phyloP scores from a whole-genome alignment of 768 basidiomycete species.

The Boletus bicolor region DNA sequence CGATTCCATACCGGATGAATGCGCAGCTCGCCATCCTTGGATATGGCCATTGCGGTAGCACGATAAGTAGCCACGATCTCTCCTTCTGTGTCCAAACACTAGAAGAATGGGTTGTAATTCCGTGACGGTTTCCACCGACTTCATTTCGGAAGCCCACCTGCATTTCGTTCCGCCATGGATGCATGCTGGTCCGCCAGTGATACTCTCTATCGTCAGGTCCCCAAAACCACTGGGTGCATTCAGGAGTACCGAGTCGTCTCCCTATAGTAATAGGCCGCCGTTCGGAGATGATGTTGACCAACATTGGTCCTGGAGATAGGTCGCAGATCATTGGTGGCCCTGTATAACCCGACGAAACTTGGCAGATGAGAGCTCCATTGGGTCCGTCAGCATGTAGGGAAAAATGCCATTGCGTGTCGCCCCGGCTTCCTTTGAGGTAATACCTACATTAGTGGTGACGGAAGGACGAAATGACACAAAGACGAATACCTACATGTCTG shows the following conservation, averaged over 20 bases:
- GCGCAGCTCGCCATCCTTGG: slow-evolving; percentile 28
- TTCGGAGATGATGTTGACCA: slow-evolving; percentile 17
- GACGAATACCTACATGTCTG: slow-evolving; percentile 14
- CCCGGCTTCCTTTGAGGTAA: slow-evolving; percentile 19
- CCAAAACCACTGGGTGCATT: slow-evolving; percentile 21
- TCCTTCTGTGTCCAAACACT: slow-evolving; percentile 20
- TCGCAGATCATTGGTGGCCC: slow-evolving; percentile 13
- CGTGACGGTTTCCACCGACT: neutral
- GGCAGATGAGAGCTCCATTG: slow-evolving; percentile 19
- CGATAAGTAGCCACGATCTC: slow-evolving; percentile 29
- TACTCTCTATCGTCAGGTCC: slow-evolving; percentile 25
- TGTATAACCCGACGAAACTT: slow-evolving; percentile 20
- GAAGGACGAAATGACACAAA: neutral
- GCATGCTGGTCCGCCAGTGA: slow-evolving; percentile 15
- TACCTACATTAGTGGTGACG: slow-evolving; percentile 16
- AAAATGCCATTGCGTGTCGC: slow-evolving; percentile 18
- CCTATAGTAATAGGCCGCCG: slow-evolving; percentile 6
- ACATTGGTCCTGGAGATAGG: slow-evolving; percentile 2
- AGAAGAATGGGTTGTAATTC: neutral
- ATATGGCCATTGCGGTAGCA: slow-evolving; percentile 19
- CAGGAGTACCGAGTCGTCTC: slow-evolving; percentile 7
- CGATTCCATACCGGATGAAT: slow-evolving; percentile 25
- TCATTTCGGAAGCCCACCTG: slow-evolving; percentile 12
- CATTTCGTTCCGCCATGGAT: slow-evolving; percentile 23
- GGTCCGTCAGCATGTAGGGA: slow-evolving; percentile 18